Percentiles rank a stretch among this genome's conserved stretches.
These are phyloP conservation scores for Calonectria ilicicola DNA, from an alignment of 2,329 filamentous ascomycete genomes.

Conservation along the genomic window DNA sequence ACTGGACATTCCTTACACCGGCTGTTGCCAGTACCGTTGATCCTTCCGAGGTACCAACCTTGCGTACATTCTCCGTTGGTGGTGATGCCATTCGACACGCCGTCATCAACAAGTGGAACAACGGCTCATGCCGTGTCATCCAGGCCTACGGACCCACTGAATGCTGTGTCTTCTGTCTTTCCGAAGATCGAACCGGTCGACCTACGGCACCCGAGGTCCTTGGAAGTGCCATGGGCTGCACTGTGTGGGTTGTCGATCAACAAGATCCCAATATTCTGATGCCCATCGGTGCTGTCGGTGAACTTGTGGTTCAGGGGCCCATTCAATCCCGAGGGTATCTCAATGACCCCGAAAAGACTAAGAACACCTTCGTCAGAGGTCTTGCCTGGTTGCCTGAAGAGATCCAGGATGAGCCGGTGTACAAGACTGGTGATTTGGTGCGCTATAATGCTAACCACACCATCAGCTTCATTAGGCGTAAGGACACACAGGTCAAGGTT, in stretches of 20 bases:
- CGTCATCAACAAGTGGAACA: conserved; percentile 1
- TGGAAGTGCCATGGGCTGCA: not conserved
- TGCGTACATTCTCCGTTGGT: not conserved
- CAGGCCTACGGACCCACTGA: conserved; percentile 8
- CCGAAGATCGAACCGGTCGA: not conserved
- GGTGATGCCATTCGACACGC: conserved; percentile 3
- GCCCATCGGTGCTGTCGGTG: conserved; percentile 11
- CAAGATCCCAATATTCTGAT: not conserved
- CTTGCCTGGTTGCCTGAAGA: conserved; percentile 3
- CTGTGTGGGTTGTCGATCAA: conserved; percentile 8
- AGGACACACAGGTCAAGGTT: conserved; percentile 14
- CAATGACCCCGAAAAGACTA: not conserved
- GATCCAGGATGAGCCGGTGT: not conserved
- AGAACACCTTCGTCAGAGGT: not conserved
- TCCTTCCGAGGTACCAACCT: not conserved
- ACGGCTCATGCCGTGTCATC: not conserved
- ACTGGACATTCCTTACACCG: conserved; percentile 24
- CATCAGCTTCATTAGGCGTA: conserved; percentile 10
- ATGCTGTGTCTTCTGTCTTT: not conserved
- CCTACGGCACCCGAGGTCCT: not conserved
- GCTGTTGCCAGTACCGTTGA: not conserved
- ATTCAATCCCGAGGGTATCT: conserved; percentile 11
- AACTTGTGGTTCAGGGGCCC: conserved; percentile 13
- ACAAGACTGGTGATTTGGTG: conserved; percentile 22
- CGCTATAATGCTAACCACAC: conserved; percentile 3